These are phyloP conservation scores for Fereydounia khargensis DNA, from an alignment of 1,284 basidiomycete genomes.

Conservation along the genomic window DNA sequence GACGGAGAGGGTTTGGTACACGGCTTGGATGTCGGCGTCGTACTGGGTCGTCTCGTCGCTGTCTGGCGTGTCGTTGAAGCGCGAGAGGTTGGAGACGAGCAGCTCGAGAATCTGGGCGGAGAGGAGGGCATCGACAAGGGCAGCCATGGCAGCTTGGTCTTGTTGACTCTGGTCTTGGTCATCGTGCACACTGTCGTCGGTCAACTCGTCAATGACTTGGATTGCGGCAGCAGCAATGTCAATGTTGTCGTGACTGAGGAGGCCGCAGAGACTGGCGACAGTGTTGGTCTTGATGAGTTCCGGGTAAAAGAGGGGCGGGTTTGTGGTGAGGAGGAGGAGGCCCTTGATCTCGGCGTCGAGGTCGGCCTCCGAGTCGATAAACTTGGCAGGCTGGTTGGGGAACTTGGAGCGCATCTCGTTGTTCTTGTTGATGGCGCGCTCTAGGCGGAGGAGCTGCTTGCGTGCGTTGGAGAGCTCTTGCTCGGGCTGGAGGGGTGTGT, in stretches of 20 bases:
- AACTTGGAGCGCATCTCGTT: slow-evolving; percentile 75
- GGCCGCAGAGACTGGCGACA: slow-evolving; percentile 70
- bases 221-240: slow-evolving; percentile 47
- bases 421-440: slow-evolving; percentile 86
- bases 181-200: slow-evolving; percentile 89
- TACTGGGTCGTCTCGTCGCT: slow-evolving; percentile 3
- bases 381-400: slow-evolving; percentile 60
- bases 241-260: slow-evolving; percentile 64
- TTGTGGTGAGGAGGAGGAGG: slow-evolving; percentile 83
- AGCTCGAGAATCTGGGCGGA: slow-evolving; percentile 80
- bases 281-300: slow-evolving; percentile 78
- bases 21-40: slow-evolving; percentile 39
- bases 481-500: slow-evolving; percentile 5
- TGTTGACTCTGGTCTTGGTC: slow-evolving; percentile 66
- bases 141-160: slow-evolving; percentile 56
- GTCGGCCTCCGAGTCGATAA: slow-evolving; percentile 97
- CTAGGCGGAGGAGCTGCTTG: slow-evolving; percentile 75
- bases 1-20: slow-evolving; percentile 63
- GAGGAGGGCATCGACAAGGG: slow-evolving; percentile 60
- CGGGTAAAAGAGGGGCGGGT: slow-evolving; percentile 78
- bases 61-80: slow-evolving; percentile 38
- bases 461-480: slow-evolving; percentile 64
- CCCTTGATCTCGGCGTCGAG: slow-evolving; percentile 78
- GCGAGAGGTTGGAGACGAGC: slow-evolving; percentile 76
- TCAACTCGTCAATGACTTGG: slow-evolving; percentile 75